A percentile compares a stretch with the other conserved stretches of the same genome.
These are phyloP conservation scores for Eucalyptus paniculata DNA, from an alignment of 345 rosid species.

Conservation along the genomic window DNA sequence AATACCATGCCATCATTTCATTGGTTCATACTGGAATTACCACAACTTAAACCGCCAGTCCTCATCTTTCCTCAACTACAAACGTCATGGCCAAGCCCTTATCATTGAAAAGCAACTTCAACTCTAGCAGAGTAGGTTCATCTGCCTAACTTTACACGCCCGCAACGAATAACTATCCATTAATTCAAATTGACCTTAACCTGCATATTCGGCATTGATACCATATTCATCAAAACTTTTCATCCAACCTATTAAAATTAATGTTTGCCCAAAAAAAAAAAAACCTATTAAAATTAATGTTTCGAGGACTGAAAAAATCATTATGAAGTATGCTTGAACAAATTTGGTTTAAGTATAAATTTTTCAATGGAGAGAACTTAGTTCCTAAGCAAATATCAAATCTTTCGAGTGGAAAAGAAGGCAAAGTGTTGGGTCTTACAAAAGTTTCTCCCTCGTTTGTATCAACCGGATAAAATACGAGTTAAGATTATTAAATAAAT, in stretches of 20 bases:
- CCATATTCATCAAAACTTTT: neutral
- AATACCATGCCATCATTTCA: too few species aligned
- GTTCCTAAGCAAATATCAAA: neutral
- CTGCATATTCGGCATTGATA: neutral
- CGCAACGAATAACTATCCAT: too few species aligned
- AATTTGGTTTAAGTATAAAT: neutral
- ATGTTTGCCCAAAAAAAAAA: too few species aligned
- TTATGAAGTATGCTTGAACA: neutral
- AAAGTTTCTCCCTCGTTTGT: neutral
- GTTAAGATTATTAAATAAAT: neutral
- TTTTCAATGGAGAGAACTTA: neutral
- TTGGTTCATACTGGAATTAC: too few species aligned
- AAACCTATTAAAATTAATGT: neutral
- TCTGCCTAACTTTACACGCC: too few species aligned
- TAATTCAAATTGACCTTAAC: too few species aligned
- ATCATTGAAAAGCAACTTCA: too few species aligned
- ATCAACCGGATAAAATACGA: neutral
- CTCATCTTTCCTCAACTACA: too few species aligned
- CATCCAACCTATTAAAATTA: too few species aligned
- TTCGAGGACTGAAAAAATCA: neutral
- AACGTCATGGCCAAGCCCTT: too few species aligned
- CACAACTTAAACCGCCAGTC: too few species aligned
- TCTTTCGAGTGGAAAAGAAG: neutral
- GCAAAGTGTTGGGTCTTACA: neutral
- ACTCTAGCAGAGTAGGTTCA: neutral